Conservation (phyloP, 179 eudicot genomes). For the Vitellaria paradoxa region DNA sequence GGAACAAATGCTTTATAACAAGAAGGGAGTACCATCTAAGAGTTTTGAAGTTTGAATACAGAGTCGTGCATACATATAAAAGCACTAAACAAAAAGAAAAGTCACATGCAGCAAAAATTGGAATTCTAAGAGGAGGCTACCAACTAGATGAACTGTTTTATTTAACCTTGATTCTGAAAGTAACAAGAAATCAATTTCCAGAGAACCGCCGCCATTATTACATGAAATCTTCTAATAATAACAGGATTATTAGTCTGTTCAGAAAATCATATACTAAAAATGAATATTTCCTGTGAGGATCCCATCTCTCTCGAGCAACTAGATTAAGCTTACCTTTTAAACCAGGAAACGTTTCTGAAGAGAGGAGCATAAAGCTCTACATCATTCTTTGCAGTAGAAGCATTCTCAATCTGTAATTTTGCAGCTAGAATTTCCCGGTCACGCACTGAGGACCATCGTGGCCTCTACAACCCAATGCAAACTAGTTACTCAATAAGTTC, state of each 20-base stretch:
- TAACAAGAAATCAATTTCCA: neutral
- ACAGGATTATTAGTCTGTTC: no score
- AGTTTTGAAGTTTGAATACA: neutral
- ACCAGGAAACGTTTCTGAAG: conserved; percentile 64
- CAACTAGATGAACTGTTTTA: neutral
- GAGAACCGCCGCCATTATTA: neutral
- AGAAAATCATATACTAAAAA: neutral
- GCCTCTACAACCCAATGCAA: conserved; percentile 51
- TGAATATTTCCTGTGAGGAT: neutral
- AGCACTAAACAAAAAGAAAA: neutral
- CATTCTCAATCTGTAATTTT: conserved; percentile 55
- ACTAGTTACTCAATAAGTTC: conserved; percentile 12
- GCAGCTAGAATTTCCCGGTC: conserved; percentile 69
- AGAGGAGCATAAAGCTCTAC: conserved; percentile 63
- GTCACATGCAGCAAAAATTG: neutral
- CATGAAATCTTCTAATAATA: neutral
- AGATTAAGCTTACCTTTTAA: conserved; percentile 52
- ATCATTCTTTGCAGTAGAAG: conserved; percentile 40
- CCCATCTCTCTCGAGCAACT: neutral
- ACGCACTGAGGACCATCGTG: conserved; percentile 53
- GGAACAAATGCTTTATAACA: neutral
- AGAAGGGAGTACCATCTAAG: neutral
- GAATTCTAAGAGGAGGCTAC: neutral
- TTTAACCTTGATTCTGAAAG: neutral
- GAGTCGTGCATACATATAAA: neutral